Conservation (phyloP, 2,329 filamentous ascomycete species). For the Emmonsiellopsis sp. region DNA sequence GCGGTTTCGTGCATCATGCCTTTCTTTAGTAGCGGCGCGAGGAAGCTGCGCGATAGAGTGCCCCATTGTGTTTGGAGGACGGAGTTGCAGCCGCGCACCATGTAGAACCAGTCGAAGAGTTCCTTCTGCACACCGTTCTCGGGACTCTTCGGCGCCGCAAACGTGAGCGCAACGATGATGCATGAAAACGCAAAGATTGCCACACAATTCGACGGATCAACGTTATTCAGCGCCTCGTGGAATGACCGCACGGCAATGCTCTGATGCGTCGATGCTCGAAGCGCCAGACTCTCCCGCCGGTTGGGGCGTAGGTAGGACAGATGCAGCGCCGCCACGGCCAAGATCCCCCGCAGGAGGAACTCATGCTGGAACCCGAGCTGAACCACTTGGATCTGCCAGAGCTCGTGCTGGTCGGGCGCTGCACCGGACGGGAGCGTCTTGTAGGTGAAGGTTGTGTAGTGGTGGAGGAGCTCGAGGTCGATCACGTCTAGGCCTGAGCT, state of each 20-base stretch:
- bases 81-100: slow-evolving; percentile 21
- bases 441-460: slow-evolving; percentile 19
- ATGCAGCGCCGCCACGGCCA: slow-evolving; percentile 31
- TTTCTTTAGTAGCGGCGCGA: slow-evolving; percentile 20
- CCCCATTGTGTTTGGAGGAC: slow-evolving; percentile 20
- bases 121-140: slow-evolving; percentile 18
- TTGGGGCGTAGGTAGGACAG: slow-evolving; percentile 22
- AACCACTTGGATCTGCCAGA: slow-evolving; percentile 21
- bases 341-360: slow-evolving; percentile 28
- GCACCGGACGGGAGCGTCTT: slow-evolving; percentile 14
- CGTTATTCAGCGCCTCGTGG: slow-evolving; percentile 18
- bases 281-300: slow-evolving; percentile 14
- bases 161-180: slow-evolving; percentile 20
- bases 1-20: slow-evolving; percentile 19
- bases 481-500: slow-evolving; percentile 20
- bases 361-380: slow-evolving; percentile 27
- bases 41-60: slow-evolving; percentile 17
- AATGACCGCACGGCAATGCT: slow-evolving; percentile 17
- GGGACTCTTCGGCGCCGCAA: slow-evolving; percentile 12
- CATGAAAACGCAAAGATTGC: slow-evolving; percentile 28
- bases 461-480: slow-evolving; percentile 21
- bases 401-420: slow-evolving; percentile 15
- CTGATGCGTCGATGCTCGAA: slow-evolving; percentile 21
- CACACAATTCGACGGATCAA: slow-evolving; percentile 29
- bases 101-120: slow-evolving; percentile 21